Base-by-base conservation (phyloP, 1,139 yeast species). In the Kodamaea fungicola region DNA sequence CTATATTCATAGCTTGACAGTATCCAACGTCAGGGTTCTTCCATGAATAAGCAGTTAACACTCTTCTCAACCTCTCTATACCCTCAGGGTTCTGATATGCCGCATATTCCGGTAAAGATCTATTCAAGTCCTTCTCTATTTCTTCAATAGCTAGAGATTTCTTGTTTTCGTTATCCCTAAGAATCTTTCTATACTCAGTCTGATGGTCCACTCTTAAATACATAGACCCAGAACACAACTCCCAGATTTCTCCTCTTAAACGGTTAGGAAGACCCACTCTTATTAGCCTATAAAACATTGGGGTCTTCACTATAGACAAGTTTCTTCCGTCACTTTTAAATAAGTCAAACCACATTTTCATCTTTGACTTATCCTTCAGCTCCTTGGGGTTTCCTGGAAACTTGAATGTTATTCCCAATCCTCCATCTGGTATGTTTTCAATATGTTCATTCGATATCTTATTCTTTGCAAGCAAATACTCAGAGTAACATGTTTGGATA, bases 1-100 rank as follows among this genome's bases (percentile, higher is more conserved):
- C 97, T 41, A 94, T 94, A 57, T 94, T 94, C 99, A 94, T 94
- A 1, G 98, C 98, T 58, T 94, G 98, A 58, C 99, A 94, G 60
- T 94, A 94, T 0, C 99, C 99, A 16, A 94, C 88, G 37, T 92
- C 96, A 0, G 97, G 97, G 55, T 90, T 89, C 51, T 86, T 87
- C 97, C 97, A 92, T 0, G 97, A 87, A 54, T 89, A 94, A 0
- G 96, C 96, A 0, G 94, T 84, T 44, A 94, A 71, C 1, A 94
- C 98, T 41, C 95, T 72, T 45, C 98, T 73, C 37, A 94, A 71
- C 38, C 96, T 71, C 39, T 71, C 76, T 33, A 94, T 90, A 6
- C 99, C 98, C 51, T 86, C 95, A 4, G 75, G 75, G 8, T 74
- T 72, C 59, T 92, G 97, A 55, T 90, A 94, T 0, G 96, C 98